Evolutionary conservation across 306 rosid genomes (phyloP).

Genomic region (Purshia tridentata): DNA sequence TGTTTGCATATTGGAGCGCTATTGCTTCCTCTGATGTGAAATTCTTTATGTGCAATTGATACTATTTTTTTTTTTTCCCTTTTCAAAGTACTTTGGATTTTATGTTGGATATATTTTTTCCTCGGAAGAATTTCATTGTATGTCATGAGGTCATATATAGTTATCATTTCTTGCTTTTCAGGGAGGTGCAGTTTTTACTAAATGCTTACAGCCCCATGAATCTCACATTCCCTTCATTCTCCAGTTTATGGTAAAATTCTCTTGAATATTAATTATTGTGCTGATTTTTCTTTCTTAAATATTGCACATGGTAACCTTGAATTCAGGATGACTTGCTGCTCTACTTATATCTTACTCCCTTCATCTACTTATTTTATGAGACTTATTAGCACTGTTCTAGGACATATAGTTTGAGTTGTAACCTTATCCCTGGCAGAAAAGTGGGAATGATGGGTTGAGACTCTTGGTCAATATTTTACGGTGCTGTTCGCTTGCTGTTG

Average conservation of each 20-base stretch:
- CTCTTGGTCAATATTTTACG: too few relatives aligned
- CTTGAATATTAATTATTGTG: not conserved
- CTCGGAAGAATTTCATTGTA: not conserved
- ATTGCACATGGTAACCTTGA: not conserved
- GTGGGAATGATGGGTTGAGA: too few relatives aligned
- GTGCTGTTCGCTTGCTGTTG: too few relatives aligned
- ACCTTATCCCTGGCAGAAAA: too few relatives aligned
- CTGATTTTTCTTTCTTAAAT: not conserved
- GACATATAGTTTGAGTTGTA: too few relatives aligned
- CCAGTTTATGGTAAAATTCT: conserved; percentile 40
- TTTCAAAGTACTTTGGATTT: not conserved
- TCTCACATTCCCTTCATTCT: conserved; percentile 85
- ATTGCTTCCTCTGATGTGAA: not conserved
- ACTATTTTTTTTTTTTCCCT: not conserved
- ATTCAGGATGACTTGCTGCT: too few relatives aligned
- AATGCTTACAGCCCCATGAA: conserved; percentile 80
- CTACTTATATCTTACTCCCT: too few relatives aligned
- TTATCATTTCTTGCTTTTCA: conserved; percentile 40
- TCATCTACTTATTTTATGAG: too few relatives aligned
- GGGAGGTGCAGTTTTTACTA: conserved; percentile 71
- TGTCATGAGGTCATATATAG: not conserved
- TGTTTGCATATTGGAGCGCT: not conserved
- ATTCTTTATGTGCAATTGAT: not conserved
- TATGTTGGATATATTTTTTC: not conserved
- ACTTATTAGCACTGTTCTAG: too few relatives aligned